Evolutionary conservation across 2,329 filamentous ascomycete species (phyloP), one percentile per base, ranked within the genome.

Genomic region (Fusarium acutatum): DNA sequence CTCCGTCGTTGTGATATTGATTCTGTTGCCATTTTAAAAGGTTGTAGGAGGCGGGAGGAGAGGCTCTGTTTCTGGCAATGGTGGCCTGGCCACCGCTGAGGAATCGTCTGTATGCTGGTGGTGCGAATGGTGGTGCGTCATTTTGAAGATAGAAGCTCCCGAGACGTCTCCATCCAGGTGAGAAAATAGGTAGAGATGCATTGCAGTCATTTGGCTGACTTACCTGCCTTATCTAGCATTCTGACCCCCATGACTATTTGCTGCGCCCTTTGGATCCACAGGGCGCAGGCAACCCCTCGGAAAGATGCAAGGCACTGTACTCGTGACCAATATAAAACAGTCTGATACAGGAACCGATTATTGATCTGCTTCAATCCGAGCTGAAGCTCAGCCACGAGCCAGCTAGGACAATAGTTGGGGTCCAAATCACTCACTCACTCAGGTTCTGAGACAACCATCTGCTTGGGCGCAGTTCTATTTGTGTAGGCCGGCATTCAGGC

Each of bases 401-500:
- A 4, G 2, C 7, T n/a, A 3, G 15, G 7, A 17, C 20, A n/a
- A 17, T 22, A 6, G 14, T 8, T 30, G 26, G 14, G 26, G 14
- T 30, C 20, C 10, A 4, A 22, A 30, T 1, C 5, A 22, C 4
- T 17, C 5, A 22, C 4, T 17, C 10, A 28, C 14, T 22, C 0
- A 28, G 14, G 5, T 44, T 20, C 18, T 28, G 14, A 47, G 20
- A n/a, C 7, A 12, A 22, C 11, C 10, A 22, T 20, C 41, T 13
- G 14, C 44, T 8, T 30, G 10, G 10, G 10, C 10, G 12, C 17
- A 26, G 11, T 20, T 14, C 8, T 13, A 47, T 47, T 30, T 13
- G 9, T 11, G 7, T 6, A 7, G 26, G 5, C 0, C 6, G 7
- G 4, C 10, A 17, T 6, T 7, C 12, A n/a, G 10, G 7, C 20